Evolutionary conservation across 1,284 basidiomycete species (phyloP).

Genomic region (Gymnopus androsaceus): DNA sequence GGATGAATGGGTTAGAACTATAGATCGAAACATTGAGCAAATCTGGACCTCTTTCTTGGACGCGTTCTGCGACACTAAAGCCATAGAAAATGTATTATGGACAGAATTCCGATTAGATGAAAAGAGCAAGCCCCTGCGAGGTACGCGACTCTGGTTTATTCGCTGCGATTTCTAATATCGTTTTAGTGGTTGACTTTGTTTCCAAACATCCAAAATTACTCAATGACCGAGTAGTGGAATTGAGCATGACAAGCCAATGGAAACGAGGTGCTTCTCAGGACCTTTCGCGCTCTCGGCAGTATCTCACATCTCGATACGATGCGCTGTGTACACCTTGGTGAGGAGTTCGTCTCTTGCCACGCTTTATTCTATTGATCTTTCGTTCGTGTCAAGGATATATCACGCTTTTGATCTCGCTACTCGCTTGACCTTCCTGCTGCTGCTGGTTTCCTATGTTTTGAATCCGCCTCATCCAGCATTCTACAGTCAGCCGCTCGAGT

Average conservation of each 20-base stretch:
- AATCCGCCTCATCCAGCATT: conserved; percentile 39
- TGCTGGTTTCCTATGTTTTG: conserved; percentile 47
- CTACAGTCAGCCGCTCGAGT: conserved; percentile 19
- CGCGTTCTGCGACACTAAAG: conserved; percentile 32
- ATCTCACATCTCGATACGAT: conserved; percentile 35
- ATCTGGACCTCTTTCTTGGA: conserved; percentile 37
- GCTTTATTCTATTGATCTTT: background rate
- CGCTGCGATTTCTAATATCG: background rate
- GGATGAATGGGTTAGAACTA: conserved; percentile 22
- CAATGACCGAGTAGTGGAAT: conserved; percentile 42
- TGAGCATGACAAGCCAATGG: conserved; percentile 47
- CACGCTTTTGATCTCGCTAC: conserved; percentile 47
- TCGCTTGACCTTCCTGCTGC: conserved; percentile 39
- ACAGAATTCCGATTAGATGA: conserved; percentile 34
- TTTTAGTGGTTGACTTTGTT: conserved; percentile 49
- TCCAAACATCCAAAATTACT: conserved; percentile 35
- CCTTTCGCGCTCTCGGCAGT: conserved; percentile 13
- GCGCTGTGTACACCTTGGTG: conserved; percentile 46
- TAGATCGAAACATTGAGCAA: conserved; percentile 30
- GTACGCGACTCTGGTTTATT: conserved; percentile 24
- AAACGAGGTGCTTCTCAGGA: conserved; percentile 33
- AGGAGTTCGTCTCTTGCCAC: conserved; percentile 17
- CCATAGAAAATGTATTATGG: conserved; percentile 41
- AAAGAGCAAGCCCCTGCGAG: conserved; percentile 28
- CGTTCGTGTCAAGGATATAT: conserved; percentile 45